phyloP scores from a whole-genome alignment of 306 rosid species.

The Pyrus pyrifolia region DNA sequence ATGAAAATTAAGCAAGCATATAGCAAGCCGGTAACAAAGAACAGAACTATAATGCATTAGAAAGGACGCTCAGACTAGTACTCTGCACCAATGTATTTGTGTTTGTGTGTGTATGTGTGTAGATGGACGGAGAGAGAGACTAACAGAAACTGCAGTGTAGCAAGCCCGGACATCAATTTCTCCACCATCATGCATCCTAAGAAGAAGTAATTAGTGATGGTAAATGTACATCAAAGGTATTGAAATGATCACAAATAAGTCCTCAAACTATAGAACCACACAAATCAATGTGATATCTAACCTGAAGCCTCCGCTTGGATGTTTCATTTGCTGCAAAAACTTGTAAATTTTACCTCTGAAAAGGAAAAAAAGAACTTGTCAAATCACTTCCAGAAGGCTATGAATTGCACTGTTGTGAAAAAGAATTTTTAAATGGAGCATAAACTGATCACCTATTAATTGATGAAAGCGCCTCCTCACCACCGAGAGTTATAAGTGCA shows the following conservation, averaged over 20 bases:
- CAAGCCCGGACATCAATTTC: conserved; percentile 91
- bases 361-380: conserved; percentile 13
- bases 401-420: conserved; percentile 7
- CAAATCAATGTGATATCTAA: conserved; percentile 25
- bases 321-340: conserved; percentile 73
- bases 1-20: neutral
- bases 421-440: conserved; percentile 7
- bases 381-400: conserved; percentile 17
- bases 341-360: conserved; percentile 53
- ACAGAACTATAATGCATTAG: neutral
- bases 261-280: conserved; percentile 10
- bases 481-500: conserved; percentile 73
- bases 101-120: neutral
- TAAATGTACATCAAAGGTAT: neutral
- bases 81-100: neutral
- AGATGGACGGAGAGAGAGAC: conserved; percentile 19
- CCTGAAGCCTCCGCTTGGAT: conserved; percentile 85
- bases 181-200: conserved; percentile 87
- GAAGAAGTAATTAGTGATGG: neutral
- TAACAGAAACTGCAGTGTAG: conserved; percentile 95
- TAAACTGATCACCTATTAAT: conserved; percentile 83
- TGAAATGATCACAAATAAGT: neutral
- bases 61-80: neutral
- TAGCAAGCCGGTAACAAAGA: neutral
- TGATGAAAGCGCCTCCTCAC: conserved; percentile 65